These are phyloP conservation scores for Kwoniella heveanensis DNA, from an alignment of 768 basidiomycete genomes.

Conservation along the genomic window DNA sequence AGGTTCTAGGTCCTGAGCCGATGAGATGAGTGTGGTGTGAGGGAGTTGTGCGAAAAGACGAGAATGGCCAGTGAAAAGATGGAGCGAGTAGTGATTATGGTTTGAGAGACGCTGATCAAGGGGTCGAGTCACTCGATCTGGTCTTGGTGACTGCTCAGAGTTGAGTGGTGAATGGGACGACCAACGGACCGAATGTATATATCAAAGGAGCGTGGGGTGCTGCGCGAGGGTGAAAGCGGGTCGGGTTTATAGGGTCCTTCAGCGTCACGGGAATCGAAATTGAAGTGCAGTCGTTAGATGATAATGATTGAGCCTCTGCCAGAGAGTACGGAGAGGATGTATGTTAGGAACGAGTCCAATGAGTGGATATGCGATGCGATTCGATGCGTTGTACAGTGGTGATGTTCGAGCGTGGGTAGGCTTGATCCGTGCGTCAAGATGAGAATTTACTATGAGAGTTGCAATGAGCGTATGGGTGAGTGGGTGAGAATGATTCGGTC, in stretches of 20 bases:
- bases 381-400: neutral
- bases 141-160: neutral
- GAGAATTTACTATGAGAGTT: neutral
- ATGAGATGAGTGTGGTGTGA: no score
- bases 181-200: neutral
- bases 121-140: no score
- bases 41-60: neutral
- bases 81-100: neutral
- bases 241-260: no score
- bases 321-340: neutral
- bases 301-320: neutral
- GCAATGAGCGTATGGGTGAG: neutral
- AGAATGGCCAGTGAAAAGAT: neutral
- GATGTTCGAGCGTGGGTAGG: neutral
- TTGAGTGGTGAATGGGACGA: neutral
- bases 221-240: neutral
- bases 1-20: no score
- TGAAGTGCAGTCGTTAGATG: no score
- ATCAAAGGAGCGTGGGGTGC: neutral
- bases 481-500: neutral
- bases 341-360: neutral
- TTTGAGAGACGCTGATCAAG: neutral
- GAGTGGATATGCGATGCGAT: neutral
- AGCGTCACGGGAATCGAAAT: no score
- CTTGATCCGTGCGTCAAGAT: constrained; percentile 1